A percentile compares a stretch with the other conserved stretches of the same genome.
phyloP scores from a whole-genome alignment of 495 filamentous ascomycete species.

The Acidomyces sp. region DNA sequence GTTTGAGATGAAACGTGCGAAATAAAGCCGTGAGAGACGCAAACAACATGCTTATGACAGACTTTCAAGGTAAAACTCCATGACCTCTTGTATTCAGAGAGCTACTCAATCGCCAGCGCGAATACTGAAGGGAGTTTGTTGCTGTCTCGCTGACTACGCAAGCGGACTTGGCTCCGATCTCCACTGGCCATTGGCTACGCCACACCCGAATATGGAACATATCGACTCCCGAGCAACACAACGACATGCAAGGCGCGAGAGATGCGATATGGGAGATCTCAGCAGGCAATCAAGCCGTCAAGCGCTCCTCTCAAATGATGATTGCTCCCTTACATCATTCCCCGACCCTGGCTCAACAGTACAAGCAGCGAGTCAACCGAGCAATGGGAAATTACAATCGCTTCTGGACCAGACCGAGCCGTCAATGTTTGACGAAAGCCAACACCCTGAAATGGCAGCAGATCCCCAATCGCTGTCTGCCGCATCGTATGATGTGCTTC shows the following conservation, averaged over 20 bases:
- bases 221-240: too few relatives aligned
- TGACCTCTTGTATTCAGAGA: too few relatives aligned
- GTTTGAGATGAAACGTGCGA: too few relatives aligned
- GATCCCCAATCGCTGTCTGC: conserved; percentile 13
- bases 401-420: conserved; percentile 12
- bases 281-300: conserved; percentile 15
- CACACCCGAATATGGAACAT: too few relatives aligned
- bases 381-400: conserved; percentile 1
- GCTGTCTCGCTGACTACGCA: too few relatives aligned
- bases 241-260: neutral
- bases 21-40: too few relatives aligned
- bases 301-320: conserved; percentile 3
- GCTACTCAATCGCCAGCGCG: too few relatives aligned
- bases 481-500: conserved; percentile 5
- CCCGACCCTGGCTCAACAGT: conserved; percentile 6
- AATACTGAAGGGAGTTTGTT: too few relatives aligned
- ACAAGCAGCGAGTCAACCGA: neutral
- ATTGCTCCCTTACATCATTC: conserved; percentile 14
- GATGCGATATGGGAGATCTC: conserved; percentile 5
- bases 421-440: conserved; percentile 14
- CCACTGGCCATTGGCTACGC: neutral
- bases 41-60: too few relatives aligned
- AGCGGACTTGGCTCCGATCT: too few relatives aligned
- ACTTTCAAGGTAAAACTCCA: too few relatives aligned
- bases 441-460: neutral